phyloP scores from a whole-genome alignment of 2,329 filamentous ascomycete genomes.

The Aspergillus sp. region DNA sequence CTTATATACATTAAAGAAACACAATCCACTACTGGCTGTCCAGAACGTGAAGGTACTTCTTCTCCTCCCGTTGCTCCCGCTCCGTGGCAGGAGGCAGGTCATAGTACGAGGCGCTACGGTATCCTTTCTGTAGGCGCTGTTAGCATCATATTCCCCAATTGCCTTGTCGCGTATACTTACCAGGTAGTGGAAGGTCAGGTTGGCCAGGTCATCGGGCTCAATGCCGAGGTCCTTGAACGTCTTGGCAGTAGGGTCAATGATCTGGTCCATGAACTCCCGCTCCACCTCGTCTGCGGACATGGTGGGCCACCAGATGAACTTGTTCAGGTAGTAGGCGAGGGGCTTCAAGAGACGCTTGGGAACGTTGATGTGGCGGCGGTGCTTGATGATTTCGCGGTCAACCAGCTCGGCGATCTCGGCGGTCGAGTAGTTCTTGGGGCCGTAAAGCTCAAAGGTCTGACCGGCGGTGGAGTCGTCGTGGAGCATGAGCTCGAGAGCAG shows the following conservation, averaged over 20 bases:
- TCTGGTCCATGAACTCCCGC: constrained; percentile 88
- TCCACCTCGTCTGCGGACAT: constrained; percentile 83
- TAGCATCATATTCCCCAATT: constrained; percentile 8
- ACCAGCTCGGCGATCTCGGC: constrained; percentile 83
- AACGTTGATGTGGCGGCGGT: constrained; percentile 85
- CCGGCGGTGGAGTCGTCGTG: constrained; percentile 87
- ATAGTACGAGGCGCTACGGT: constrained; percentile 83
- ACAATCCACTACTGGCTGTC: constrained; percentile 68
- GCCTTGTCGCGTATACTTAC: constrained; percentile 51
- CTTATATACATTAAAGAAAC: constrained; percentile 43
- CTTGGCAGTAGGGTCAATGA: constrained; percentile 86
- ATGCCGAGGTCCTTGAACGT: constrained; percentile 94
- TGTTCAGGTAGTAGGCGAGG: constrained; percentile 72
- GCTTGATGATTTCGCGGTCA: constrained; percentile 88
- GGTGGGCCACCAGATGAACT: constrained; percentile 83
- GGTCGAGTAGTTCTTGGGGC: constrained; percentile 88
- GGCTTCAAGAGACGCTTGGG: constrained; percentile 80
- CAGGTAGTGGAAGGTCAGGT: constrained; percentile 90
- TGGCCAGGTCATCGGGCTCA: constrained; percentile 79
- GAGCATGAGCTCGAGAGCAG: constrained; percentile 84
- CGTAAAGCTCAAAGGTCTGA: constrained; percentile 92
- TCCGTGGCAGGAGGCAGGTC: constrained; percentile 93
- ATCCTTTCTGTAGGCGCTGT: constrained; percentile 67
- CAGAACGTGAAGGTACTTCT: constrained; percentile 92
- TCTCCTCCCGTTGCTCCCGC: constrained; percentile 90